Evolutionary conservation across 805 yeast genomes (phyloP), one percentile per base, ranked within the genome.

Genomic region (Starmerella bombi): DNA sequence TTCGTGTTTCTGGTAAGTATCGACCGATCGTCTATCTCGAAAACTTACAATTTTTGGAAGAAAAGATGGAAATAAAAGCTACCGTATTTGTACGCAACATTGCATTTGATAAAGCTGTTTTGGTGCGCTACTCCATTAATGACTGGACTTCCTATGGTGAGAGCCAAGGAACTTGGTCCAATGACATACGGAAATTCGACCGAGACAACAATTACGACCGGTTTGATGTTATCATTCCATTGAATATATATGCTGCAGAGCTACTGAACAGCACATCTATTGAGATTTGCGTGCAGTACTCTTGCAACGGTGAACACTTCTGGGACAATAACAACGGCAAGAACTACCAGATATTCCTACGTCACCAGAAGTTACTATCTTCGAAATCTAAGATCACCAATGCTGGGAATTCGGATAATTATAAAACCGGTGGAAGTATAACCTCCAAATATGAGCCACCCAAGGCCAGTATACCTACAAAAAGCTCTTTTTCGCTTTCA

Each of bases 61-160:
- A 78, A 48, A 71, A 71, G 49, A 67, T 69, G 43, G 65, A 63
- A 41, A 61, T 86, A 14, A 57, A 72, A 37, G 96, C 95, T 1
- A 76, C 75, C 39, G 65, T 86, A 34, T 81, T 88, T 2, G 95
- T 81, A 21, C 72, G 74, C 52, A 88, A 86, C 61, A 40, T 82
- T 4, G 66, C 78, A 9, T 86, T 66, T 59, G 69, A 73, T 27
- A 86, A 86, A 59, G 55, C 60, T 21, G 79, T 88, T 16, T 69
- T 73, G 14, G 69, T 81, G 14, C 67, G 85, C 40, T 86, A 83
- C 60, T 74, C 94, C 0, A 65, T 75, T 48, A 84, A 88, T 57
- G 62, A 67, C 52, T 86, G 97, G 97, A 63, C 62, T 32, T 77
- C 93, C 0, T 72, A 77, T 18, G 67, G 74, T 32, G 88, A 80